Evolutionary conservation across 495 filamentous ascomycete genomes (phyloP).

Genomic region (Tuber borchii): DNA sequence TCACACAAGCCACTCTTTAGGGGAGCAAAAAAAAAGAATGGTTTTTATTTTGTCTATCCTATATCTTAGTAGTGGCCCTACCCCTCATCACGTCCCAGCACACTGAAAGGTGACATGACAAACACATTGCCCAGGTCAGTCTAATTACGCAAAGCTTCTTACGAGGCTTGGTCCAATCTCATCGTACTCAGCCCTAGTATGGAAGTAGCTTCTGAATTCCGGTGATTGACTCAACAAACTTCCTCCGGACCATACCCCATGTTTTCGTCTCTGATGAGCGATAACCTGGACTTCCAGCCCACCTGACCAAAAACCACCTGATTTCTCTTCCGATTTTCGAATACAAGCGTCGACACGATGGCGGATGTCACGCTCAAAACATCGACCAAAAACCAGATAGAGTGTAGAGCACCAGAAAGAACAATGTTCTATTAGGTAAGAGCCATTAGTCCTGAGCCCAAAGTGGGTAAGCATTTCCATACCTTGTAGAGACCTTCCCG

Average conservation of each 20-base stretch:
- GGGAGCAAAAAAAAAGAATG: neutral
- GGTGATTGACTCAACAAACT: conserved; percentile 96
- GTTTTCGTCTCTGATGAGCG: no score
- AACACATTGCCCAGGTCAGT: conserved; percentile 66
- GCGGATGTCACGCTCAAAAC: no score
- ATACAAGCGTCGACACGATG: no score
- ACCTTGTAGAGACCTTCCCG: conserved; percentile 88
- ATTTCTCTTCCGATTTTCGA: no score
- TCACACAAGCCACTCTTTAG: neutral
- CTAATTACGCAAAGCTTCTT: conserved; percentile 76
- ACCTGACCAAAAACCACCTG: no score
- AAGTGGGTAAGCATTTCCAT: neutral
- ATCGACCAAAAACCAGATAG: conserved; percentile 38
- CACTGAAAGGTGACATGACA: neutral
- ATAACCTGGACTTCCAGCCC: no score
- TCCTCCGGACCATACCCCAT: conserved; percentile 48
- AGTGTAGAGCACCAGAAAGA: conserved; percentile 86
- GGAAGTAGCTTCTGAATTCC: conserved; percentile 88
- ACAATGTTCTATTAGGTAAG: conserved; percentile 71
- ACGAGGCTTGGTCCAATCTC: conserved; percentile 66
- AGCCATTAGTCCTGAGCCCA: conserved; percentile 3
- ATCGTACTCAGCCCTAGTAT: conserved; percentile 84
- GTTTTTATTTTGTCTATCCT: neutral
- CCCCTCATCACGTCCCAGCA: neutral
- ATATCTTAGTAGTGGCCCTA: neutral